Percentiles rank a stretch among this genome's conserved stretches.
These are phyloP conservation scores for Zymoseptoria ardabiliae DNA, from an alignment of 2,329 filamentous ascomycete species.

Conservation along the genomic window DNA sequence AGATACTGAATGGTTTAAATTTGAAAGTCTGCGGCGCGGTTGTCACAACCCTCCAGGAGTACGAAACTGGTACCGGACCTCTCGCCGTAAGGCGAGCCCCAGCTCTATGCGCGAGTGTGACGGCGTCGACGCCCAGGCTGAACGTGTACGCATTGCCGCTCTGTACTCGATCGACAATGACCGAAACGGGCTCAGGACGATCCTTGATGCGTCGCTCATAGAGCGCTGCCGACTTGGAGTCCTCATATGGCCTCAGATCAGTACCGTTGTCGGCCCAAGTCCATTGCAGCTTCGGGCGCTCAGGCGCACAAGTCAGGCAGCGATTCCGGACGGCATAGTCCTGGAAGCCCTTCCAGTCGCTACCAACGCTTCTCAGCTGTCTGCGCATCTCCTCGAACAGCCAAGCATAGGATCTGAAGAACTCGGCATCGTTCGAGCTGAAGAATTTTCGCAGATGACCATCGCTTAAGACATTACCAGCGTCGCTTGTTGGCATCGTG, in stretches of 20 bases:
- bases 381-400: slow-evolving; percentile 22
- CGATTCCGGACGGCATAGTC: too few relatives aligned
- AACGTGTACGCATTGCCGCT: slow-evolving; percentile 1
- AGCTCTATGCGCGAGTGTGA: slow-evolving; percentile 19
- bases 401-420: slow-evolving; percentile 16
- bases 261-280: slow-evolving; percentile 20
- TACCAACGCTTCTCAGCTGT: too few relatives aligned
- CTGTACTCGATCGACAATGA: slow-evolving; percentile 1
- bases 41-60: slow-evolving; percentile 23
- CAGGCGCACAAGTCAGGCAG: slow-evolving; percentile 32
- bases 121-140: slow-evolving; percentile 23
- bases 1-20: slow-evolving; percentile 17
- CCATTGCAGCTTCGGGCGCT: slow-evolving; percentile 34
- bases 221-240: slow-evolving; percentile 41
- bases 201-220: slow-evolving; percentile 48
- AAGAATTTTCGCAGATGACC: too few relatives aligned
- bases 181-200: slow-evolving; percentile 32
- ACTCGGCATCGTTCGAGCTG: slow-evolving; percentile 5
- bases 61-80: not conserved
- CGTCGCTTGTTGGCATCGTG: too few relatives aligned
- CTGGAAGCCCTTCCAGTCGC: too few relatives aligned
- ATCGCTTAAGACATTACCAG: too few relatives aligned
- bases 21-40: slow-evolving; percentile 1
- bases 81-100: not conserved
- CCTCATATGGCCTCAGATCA: slow-evolving; percentile 42